Base-by-base conservation (phyloP, 2,329 filamentous ascomycete genomes). In the Rugonectria rugulosa region DNA sequence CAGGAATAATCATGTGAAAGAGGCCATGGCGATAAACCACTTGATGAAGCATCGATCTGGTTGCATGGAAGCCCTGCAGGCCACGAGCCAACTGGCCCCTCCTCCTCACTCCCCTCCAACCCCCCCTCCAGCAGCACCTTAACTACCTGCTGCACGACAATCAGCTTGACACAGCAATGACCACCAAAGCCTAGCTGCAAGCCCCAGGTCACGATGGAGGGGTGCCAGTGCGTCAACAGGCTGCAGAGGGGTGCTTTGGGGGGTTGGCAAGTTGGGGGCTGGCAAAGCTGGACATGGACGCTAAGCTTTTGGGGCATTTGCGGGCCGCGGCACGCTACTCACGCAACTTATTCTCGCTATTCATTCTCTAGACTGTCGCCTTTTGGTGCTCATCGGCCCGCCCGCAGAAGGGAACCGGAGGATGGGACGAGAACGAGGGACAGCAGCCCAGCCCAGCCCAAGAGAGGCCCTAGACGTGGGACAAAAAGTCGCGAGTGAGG, bases 111-210 rank as follows among this genome's bases (percentile, higher is more conserved):
- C 24, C 24, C 24, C 21, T 31, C 41, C 21, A 17, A 19, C 41
- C 26, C 42, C 41, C 34, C 27, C 47, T 26, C 21, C 26, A 31
- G 19, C 36, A 42, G 9, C 42, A 29, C 46, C 34, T 42, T 14
- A 42, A 10, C 23, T 15, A 43, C n/a, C 31, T 32, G 27, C 32
- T 52, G 53, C 53, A 56, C 40, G 53, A 52, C 53, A 56, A 45
- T 41, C 44, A 43, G 24, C 23, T 41, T 38, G 51, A 48, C 44
- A 48, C 34, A 29, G 31, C 43, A 12, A 27, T 2, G 3, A 24
- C 10, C 23, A 24, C 32, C 40, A 41, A 23, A n/a, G n/a, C n/a
- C n/a, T 17, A 12, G 23, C 21, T 19, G 26, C 4, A 20, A 38
- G 34, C 15, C 11, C 44, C 37, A 27, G 49, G 55, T 57, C 55